Base-by-base conservation (phyloP, 1,139 yeast species). In the Blastobotrys aristatus region DNA sequence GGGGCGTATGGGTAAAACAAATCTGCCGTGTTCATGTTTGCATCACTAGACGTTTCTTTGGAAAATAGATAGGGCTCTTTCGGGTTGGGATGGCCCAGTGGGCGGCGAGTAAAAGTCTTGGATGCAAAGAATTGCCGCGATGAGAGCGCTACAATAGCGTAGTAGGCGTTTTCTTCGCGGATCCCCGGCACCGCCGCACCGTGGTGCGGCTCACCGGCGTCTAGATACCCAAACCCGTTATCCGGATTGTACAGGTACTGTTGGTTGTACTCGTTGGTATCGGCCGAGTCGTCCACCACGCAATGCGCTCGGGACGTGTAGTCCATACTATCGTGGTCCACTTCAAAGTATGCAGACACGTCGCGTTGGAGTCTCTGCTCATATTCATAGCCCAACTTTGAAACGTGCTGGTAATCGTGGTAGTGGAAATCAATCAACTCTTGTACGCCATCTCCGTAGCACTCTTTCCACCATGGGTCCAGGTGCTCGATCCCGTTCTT, bases 1-100 rank as follows among this genome's bases (percentile, higher is more conserved):
- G 49, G 49, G 32, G 20, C 24, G 8, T 31, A 43, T n/a, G 49
- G 49, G 46, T 36, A 46, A 16, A 42, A 26, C 20, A 46, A 43
- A 17, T 46, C 49, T 5, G 31, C 38, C 2, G 43, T 46, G 16
- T 46, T 42, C 24, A 46, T 18, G 22, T 46, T 46, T 16, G 44
- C 46, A 30, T 42, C 29, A 18, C 44, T 38, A 14, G 40, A 30
- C 10, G 39, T 46, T 33, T 46, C 49, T 27, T 43, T 42, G 27
- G 36, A 42, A 31, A 42, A 38, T 13, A 34, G 11, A 21, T 32
- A 46, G 18, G 46, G 49, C 24, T 26, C 27, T 7, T 38, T 26
- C 11, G 16, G 16, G 4, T 44, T 22, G 10, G 26, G 2, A 14
- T 4, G 10, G 16, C 20, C 10, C 2, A 20, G 21, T 7, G 38